Base-by-base conservation (phyloP, 1,139 yeast species). In the Yamadazyma spencermartinsiae region DNA sequence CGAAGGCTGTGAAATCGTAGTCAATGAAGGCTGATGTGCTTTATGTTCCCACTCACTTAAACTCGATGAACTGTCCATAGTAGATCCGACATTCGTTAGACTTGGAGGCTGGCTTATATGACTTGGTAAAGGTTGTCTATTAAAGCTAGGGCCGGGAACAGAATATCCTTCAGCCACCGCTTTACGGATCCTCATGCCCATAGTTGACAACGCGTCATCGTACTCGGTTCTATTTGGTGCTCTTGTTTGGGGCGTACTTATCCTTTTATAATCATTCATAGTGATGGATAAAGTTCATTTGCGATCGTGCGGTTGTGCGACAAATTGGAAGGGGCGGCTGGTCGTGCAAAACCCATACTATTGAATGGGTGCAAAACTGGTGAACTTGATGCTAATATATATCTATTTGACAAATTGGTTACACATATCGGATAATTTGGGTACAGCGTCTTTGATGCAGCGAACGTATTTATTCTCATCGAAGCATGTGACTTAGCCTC, bases 121-220 rank as follows among this genome's bases (percentile, higher is more conserved):
- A 7, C 60, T 45, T 3, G 87, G 87, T 38, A 82, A 59, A 1
- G 84, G 81, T 3, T 73, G 74, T 51, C 88, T 68, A 30, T 42
- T 14, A 27, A 17, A 23, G 4, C 23, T 12, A 10, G 24, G 10
- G 7, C 17, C 15, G 11, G 45, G 42, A 2, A 35, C 57, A 37
- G 51, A 63, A 59, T 81, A 81, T 0, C 88, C 89, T 34, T 80
- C 81, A 33, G 78, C 69, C 2, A 83, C 79, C 2, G 84, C 72
- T 51, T 82, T 80, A 54, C 92, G 73, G 47, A 83, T 77, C 46
- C 87, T 69, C 87, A 82, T 82, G 0, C 88, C 89, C 4, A 82
- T 54, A 0, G 81, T 72, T 31, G 81, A 72, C 19, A 83, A 65
- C 4, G 58, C 51, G 12, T 38, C 20, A 12, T 35, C 43, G 12